Conservation (phyloP, 352 stramenopile genomes). For the Globisporangium megalacanthum region DNA sequence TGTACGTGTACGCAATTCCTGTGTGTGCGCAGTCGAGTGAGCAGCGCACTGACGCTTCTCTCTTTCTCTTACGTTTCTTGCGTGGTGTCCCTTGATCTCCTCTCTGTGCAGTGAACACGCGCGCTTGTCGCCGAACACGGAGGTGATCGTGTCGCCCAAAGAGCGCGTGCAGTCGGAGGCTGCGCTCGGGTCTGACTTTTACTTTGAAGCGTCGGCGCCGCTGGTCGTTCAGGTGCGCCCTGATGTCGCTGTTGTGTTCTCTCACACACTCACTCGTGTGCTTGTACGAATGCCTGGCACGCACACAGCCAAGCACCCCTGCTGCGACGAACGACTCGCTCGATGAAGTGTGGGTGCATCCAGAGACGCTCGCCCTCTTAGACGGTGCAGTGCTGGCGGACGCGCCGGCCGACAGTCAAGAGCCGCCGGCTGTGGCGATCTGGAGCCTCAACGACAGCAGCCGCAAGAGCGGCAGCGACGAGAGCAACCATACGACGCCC, state of each 20-base stretch:
- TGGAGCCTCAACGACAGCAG: constrained; percentile 19
- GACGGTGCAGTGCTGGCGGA: constrained; percentile 41
- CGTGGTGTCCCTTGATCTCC: neutral
- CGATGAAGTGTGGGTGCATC: constrained; percentile 69
- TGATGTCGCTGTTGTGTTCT: neutral
- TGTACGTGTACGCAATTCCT: constrained; percentile 30
- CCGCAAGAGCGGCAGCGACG: neutral
- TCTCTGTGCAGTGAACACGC: constrained; percentile 49
- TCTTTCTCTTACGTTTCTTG: neutral
- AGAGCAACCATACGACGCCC: neutral
- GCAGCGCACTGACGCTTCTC: neutral
- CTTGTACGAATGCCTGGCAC: neutral
- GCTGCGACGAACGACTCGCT: constrained; percentile 20
- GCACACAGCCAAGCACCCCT: neutral
- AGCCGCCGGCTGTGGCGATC: constrained; percentile 32
- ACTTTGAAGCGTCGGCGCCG: constrained; percentile 48
- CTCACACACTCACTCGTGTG: neutral
- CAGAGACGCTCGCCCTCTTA: constrained; percentile 47
- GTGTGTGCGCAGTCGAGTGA: neutral
- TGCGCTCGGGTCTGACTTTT: constrained; percentile 41
- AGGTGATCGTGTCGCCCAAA: constrained; percentile 76
- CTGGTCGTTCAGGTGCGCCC: constrained; percentile 41
- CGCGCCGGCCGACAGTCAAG: constrained; percentile 23
- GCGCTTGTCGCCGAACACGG: constrained; percentile 57
- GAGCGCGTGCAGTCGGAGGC: constrained; percentile 34